Evolutionary conservation across 2,329 filamentous ascomycete genomes (phyloP).

Genomic region (Aureobasidium uvarum): DNA sequence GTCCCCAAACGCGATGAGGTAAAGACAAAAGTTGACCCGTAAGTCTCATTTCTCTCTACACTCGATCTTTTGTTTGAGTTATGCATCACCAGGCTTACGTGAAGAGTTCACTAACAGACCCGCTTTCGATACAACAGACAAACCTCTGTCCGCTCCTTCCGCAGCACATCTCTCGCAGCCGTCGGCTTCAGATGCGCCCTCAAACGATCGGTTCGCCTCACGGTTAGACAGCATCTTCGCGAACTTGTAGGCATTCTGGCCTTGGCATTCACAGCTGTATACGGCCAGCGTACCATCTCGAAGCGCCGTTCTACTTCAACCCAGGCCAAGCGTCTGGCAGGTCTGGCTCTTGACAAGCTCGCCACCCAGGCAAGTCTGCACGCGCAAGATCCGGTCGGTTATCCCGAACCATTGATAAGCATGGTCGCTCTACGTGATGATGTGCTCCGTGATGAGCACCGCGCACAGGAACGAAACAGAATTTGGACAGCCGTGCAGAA

Average conservation of each 20-base stretch:
- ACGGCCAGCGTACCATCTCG: conserved; percentile 63
- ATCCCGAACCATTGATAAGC: conserved; percentile 75
- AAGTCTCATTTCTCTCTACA: conserved; percentile 44
- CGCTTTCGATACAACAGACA: conserved; percentile 69
- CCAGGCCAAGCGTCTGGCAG: conserved; percentile 78
- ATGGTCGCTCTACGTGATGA: conserved; percentile 90
- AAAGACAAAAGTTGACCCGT: conserved; percentile 56
- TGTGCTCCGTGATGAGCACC: conserved; percentile 78
- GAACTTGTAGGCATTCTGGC: conserved; percentile 64
- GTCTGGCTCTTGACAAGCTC: conserved; percentile 78
- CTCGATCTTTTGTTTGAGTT: conserved; percentile 28
- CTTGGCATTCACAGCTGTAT: conserved; percentile 54
- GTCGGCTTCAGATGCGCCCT: conserved; percentile 81
- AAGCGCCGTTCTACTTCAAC: conserved; percentile 64
- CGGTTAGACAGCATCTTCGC: conserved; percentile 84
- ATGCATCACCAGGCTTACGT: conserved; percentile 31
- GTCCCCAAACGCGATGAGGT: conserved; percentile 63
- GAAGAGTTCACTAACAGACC: conserved; percentile 74
- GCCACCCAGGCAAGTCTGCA: conserved; percentile 81
- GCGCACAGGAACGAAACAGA: conserved; percentile 68
- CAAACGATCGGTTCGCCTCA: conserved; percentile 73
- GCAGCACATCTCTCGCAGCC: conserved; percentile 85
- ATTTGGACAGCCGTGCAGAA: conserved; percentile 80
- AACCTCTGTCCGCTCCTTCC: conserved; percentile 62
- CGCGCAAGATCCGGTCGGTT: conserved; percentile 59